A percentile compares a stretch with the other conserved stretches of the same genome.
Evolutionary conservation across 129 eudicot genomes (phyloP).

Genomic region (Deinandra increscens): DNA sequence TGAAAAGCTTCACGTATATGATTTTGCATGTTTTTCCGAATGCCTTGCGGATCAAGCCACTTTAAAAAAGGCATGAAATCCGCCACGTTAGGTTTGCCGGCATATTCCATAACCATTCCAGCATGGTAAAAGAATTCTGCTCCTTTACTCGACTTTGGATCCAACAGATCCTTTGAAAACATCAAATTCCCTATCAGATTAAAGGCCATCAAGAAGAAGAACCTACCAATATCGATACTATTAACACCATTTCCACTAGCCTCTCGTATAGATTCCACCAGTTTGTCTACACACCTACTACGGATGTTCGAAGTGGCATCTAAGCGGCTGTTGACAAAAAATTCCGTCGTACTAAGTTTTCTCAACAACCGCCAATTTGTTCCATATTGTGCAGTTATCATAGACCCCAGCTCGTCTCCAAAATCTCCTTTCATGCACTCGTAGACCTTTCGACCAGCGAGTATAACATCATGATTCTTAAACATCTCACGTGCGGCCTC

Average conservation of each 20-base stretch:
- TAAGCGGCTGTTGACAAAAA: constrained; percentile 46
- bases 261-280: constrained; percentile 45
- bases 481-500: constrained; percentile 63
- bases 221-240: constrained; percentile 49
- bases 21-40: constrained; percentile 50
- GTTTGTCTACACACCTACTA: constrained; percentile 38
- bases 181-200: constrained; percentile 58
- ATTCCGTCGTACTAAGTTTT: constrained; percentile 50
- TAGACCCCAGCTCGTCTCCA: constrained; percentile 59
- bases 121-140: constrained; percentile 57
- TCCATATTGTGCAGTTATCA: constrained; percentile 71
- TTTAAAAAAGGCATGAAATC: constrained; percentile 54
- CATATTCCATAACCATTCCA: constrained; percentile 55
- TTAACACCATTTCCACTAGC: constrained; percentile 26
- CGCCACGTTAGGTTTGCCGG: constrained; percentile 61
- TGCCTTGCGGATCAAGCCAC: constrained; percentile 58
- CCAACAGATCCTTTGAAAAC: constrained; percentile 60
- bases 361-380: constrained; percentile 61
- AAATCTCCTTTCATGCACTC: constrained; percentile 64
- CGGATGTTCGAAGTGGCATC: constrained; percentile 47
- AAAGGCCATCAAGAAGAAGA: constrained; percentile 61
- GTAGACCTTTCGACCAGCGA: constrained; percentile 61
- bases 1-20: constrained; percentile 54
- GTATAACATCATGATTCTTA: constrained; percentile 50
- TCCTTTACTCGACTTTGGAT: constrained; percentile 47